Evolutionary conservation across 2,329 filamentous ascomycete genomes (phyloP).

Genomic region (Epichloe coenophiala): DNA sequence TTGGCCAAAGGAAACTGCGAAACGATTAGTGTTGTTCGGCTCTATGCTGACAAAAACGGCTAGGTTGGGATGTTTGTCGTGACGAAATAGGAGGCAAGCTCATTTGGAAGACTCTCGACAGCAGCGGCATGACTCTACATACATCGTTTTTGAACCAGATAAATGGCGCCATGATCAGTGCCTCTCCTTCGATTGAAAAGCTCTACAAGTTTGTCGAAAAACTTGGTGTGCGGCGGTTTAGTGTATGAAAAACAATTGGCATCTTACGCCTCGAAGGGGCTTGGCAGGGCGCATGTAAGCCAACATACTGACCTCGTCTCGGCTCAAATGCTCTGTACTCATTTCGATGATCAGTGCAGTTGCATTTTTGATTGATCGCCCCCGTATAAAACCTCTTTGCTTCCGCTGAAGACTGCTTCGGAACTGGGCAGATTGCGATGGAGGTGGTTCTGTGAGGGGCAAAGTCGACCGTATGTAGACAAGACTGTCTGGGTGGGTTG

Average conservation of each 20-base stretch:
- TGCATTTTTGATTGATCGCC: too few species aligned
- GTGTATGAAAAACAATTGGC: not conserved
- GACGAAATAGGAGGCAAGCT: conserved; percentile 23
- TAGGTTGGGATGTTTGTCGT: conserved; percentile 28
- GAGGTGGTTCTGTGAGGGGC: not conserved
- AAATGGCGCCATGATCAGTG: conserved; percentile 60
- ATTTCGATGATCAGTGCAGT: conserved; percentile 6
- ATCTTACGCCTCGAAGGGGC: not conserved
- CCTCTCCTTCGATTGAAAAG: conserved; percentile 55
- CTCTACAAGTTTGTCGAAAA: conserved; percentile 53
- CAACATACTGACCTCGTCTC: conserved; percentile 24
- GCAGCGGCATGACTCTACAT: conserved; percentile 15
- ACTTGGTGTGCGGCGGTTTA: conserved; percentile 32
- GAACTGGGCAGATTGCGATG: not conserved
- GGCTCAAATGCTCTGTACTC: conserved; percentile 19
- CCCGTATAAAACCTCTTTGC: not conserved
- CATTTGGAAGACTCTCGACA: not conserved
- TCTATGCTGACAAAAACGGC: conserved; percentile 8
- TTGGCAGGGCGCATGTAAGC: not conserved
- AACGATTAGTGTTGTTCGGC: not conserved
- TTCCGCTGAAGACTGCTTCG: not conserved
- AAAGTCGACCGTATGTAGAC: not conserved
- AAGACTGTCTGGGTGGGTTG: not conserved
- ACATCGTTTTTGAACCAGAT: conserved; percentile 67
- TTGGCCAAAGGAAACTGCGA: not conserved